Base-by-base conservation (phyloP, 169 alveolate species). In the Babesia bigemina region DNA sequence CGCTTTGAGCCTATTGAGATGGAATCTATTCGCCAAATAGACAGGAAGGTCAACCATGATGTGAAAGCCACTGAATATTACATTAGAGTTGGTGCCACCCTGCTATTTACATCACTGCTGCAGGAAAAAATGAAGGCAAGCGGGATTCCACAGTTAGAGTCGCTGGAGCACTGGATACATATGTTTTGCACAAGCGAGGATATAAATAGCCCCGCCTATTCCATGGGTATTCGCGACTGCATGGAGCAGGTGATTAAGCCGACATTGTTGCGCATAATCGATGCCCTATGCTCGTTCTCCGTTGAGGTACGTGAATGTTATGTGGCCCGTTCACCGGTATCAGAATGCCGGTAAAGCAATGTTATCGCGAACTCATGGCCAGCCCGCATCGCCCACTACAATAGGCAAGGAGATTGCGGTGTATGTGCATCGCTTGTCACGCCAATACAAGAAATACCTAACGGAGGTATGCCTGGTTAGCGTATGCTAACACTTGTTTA, bases 371-470 rank as follows among this genome's bases (percentile, higher is more conserved):
- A 97, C 99, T 14, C 99, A 97, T 75, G 99, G 99, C 16, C 97
- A 97, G 78, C 96, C 98, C 10, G 99, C 99, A 22, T 86, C 98
- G 44, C 98, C 99, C 9, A 95, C 99, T 19, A 97, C 99, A 0
- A 92, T 97, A 26, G 99, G 99, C 26, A 96, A 96, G 76, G 99
- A 96, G 87, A 58, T 95, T 49, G 96, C 97, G 21, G 95, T 94
- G 60, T 29, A 70, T 63, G 79, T 74, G 87, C 29, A 74, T 44
- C 78, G 90, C 39, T 56, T 83, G 47, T 73, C 87, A 6, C 73
- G 85, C n/a, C 76, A 73, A 21, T 71, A 84, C 52, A 90, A 86
- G 42, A 81, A 78, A 45, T 66, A 69, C 56, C 39, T 83, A 2
- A 17, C n/a, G 0, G 26, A 83, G 71, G 90, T 83, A 67, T 2